phyloP scores from a whole-genome alignment of 306 rosid species.

The Calophaca sinica region DNA sequence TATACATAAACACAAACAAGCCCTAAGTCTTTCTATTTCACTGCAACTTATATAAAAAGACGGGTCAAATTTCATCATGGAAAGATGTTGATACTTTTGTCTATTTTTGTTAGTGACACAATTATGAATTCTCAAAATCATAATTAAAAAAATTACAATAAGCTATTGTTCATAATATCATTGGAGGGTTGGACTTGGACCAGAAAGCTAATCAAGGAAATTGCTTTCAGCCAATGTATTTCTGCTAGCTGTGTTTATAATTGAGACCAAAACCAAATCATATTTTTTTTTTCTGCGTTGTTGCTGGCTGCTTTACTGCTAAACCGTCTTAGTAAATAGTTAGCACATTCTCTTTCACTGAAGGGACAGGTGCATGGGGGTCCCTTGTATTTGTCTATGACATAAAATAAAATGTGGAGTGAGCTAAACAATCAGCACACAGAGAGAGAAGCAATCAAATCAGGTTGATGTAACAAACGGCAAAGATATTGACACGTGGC shows the following conservation, averaged over 20 bases:
- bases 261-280: conserved; percentile 15
- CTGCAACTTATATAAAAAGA: not conserved
- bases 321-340: conserved; percentile 1
- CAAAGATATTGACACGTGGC: conserved; percentile 65
- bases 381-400: conserved; percentile 10
- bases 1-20: no score
- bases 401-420: conserved; percentile 32
- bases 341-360: conserved; percentile 33
- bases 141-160: not conserved
- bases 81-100: not conserved
- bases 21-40: no score
- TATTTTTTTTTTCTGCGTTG: not conserved
- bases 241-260: conserved; percentile 10
- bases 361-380: conserved; percentile 46
- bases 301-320: no score
- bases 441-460: conserved; percentile 25
- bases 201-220: conserved; percentile 6
- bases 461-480: conserved; percentile 57
- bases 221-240: conserved; percentile 17
- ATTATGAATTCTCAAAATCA: not conserved
- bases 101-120: not conserved
- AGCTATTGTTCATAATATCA: conserved; percentile 47
- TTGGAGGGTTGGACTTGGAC: not conserved
- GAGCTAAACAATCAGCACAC: conserved; percentile 37
- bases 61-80: not conserved